A percentile compares a stretch with the other conserved stretches of the same genome.
These are phyloP conservation scores for Pichia rugopelliculosa DNA, from an alignment of 805 yeast species.

Conservation along the genomic window DNA sequence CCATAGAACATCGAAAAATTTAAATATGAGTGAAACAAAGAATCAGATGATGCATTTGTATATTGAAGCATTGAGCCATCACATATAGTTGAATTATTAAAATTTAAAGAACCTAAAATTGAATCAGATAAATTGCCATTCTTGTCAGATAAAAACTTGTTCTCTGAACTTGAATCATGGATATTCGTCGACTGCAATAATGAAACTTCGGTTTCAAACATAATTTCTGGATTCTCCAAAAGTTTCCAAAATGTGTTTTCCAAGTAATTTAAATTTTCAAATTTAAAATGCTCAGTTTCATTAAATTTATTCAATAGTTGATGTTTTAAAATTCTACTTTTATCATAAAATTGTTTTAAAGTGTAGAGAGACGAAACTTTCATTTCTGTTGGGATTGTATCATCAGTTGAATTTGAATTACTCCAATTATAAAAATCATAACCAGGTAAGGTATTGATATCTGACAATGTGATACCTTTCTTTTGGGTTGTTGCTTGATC, in stretches of 20 bases:
- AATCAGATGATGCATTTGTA: slow-evolving; percentile 36
- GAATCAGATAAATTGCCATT: slow-evolving; percentile 7
- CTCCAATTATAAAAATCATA: slow-evolving; percentile 42
- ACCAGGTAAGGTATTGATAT: slow-evolving; percentile 28
- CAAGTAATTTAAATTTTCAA: slow-evolving; percentile 19
- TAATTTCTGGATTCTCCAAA: slow-evolving; percentile 23
- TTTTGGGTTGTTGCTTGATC: slow-evolving; percentile 41
- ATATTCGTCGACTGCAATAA: slow-evolving; percentile 26
- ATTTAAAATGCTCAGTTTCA: slow-evolving; percentile 6
- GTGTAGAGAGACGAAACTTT: slow-evolving; percentile 46
- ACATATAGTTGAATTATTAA: slow-evolving; percentile 45
- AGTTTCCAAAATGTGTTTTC: slow-evolving; percentile 40
- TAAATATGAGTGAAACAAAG: slow-evolving; percentile 36
- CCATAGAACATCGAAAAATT: slow-evolving; percentile 49
- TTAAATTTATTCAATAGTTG: slow-evolving; percentile 16
- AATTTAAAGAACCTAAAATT: slow-evolving; percentile 43
- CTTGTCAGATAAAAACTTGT: slow-evolving; percentile 13
- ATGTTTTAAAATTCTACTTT: slow-evolving; percentile 38
- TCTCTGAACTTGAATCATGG: slow-evolving; percentile 35
- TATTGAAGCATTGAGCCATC: slow-evolving; percentile 44
- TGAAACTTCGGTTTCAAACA: slow-evolving; percentile 33
- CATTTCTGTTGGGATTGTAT: slow-evolving; percentile 30
- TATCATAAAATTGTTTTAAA: slow-evolving; percentile 51
- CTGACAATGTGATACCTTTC: slow-evolving; percentile 30
- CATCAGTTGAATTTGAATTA: slow-evolving; percentile 28